A percentile compares a stretch with the other conserved stretches of the same genome.
Conservation (phyloP, 2,329 filamentous ascomycete genomes). For the Aspergillus uvarum region DNA sequence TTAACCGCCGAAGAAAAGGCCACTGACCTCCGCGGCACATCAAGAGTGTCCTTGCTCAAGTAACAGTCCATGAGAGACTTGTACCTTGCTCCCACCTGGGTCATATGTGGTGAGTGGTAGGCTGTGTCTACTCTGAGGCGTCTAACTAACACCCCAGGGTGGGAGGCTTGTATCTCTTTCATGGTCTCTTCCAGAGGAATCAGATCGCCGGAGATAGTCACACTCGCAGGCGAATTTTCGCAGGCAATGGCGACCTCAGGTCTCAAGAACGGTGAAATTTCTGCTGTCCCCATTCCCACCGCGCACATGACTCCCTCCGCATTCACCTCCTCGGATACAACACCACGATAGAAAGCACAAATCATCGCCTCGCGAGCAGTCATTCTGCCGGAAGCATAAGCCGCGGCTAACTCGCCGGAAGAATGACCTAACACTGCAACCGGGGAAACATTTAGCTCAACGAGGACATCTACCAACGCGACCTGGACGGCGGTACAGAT, state of each 20-base stretch:
- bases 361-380: constrained; percentile 4
- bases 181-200: background rate
- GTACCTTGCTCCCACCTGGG: too few species aligned
- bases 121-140: constrained; percentile 3
- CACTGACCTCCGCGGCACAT: too few species aligned
- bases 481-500: constrained; percentile 28
- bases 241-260: constrained; percentile 1
- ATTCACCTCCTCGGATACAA: background rate
- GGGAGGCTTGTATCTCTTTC: background rate
- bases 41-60: too few species aligned
- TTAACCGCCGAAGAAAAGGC: too few species aligned
- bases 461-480: constrained; percentile 26
- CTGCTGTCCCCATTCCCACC: background rate
- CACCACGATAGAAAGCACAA: background rate
- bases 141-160: background rate
- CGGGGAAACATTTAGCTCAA: constrained; percentile 17
- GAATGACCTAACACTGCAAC: constrained; percentile 26
- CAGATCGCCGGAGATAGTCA: background rate
- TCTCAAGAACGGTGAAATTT: background rate
- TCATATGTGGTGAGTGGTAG: background rate
- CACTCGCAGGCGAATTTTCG: constrained; percentile 1
- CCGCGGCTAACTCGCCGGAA: constrained; percentile 27
- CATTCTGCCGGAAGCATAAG: constrained; percentile 22
- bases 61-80: too few species aligned
- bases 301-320: background rate